Percentiles rank a stretch among this genome's conserved stretches.
Evolutionary conservation across 345 rosid species (phyloP).

Genomic region (Turritis glabra): DNA sequence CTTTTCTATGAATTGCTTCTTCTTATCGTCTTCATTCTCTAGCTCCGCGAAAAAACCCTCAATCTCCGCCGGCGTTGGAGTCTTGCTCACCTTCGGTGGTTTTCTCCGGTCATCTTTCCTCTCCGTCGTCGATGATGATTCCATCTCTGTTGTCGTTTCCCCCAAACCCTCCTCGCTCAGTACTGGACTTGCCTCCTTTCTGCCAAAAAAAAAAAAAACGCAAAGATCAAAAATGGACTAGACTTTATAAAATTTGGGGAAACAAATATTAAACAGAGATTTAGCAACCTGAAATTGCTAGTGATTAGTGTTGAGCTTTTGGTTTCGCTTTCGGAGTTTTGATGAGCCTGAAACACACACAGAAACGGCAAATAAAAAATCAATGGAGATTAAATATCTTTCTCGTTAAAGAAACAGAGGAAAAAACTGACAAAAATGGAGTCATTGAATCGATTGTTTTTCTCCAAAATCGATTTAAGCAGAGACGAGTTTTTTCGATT

Average conservation of each 20-base stretch:
- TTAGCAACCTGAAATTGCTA: slow-evolving; percentile 52
- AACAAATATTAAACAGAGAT: background rate
- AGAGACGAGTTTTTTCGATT: slow-evolving; percentile 6
- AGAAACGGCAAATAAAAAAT: background rate
- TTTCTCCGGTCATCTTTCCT: background rate
- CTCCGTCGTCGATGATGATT: slow-evolving; percentile 19
- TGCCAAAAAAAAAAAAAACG: background rate
- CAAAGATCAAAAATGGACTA: background rate
- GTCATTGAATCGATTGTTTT: too few relatives aligned
- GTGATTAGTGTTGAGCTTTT: slow-evolving; percentile 47
- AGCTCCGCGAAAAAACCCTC: slow-evolving; percentile 45
- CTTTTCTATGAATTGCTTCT: slow-evolving; percentile 55
- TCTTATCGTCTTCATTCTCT: slow-evolving; percentile 41
- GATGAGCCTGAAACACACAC: slow-evolving; percentile 10
- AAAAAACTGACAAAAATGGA: background rate
- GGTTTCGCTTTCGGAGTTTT: slow-evolving; percentile 49
- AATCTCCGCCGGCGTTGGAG: slow-evolving; percentile 47
- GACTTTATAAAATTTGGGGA: background rate
- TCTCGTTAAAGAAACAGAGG: background rate
- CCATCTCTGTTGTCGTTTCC: slow-evolving; percentile 31
- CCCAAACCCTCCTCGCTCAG: slow-evolving; percentile 38
- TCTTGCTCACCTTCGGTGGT: slow-evolving; percentile 16
- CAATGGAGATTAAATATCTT: background rate
- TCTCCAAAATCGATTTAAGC: background rate
- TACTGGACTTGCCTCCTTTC: slow-evolving; percentile 38